Evolutionary conservation across 305 asterid genomes (phyloP).

Genomic region (Solanum hybrid): DNA sequence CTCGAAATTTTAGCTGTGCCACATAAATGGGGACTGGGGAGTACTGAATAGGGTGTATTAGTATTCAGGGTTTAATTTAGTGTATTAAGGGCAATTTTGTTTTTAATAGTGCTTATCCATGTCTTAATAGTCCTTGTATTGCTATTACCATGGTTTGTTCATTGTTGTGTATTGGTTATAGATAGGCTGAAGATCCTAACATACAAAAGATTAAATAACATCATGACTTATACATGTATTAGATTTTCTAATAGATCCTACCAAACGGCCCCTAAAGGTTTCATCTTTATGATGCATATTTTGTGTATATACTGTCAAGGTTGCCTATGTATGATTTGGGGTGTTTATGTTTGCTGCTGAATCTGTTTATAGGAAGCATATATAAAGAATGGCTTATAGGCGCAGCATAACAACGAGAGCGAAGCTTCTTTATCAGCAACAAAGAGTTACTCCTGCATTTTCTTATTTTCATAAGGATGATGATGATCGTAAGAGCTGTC

Average conservation of each 20-base stretch:
- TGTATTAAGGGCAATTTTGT: not conserved
- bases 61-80: not conserved
- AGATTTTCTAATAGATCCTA: not conserved
- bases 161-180: not conserved
- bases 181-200: not conserved
- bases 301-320: not conserved
- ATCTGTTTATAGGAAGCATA: slow-evolving; percentile 5
- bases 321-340: not conserved
- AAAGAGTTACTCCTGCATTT: slow-evolving; percentile 38
- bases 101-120: not conserved
- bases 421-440: slow-evolving; percentile 55
- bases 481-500: slow-evolving; percentile 20
- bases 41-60: not conserved
- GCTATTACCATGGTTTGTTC: not conserved
- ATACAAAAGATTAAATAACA: no score
- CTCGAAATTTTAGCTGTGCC: not conserved
- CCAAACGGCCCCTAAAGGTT: not conserved
- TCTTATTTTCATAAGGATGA: slow-evolving; percentile 38
- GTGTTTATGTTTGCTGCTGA: not conserved
- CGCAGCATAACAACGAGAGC: slow-evolving; percentile 53
- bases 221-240: not conserved
- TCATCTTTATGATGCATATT: not conserved
- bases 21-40: not conserved
- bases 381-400: slow-evolving; percentile 50
- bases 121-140: not conserved